Conservation (phyloP, 306 rosid species). For the Rosa persica region DNA sequence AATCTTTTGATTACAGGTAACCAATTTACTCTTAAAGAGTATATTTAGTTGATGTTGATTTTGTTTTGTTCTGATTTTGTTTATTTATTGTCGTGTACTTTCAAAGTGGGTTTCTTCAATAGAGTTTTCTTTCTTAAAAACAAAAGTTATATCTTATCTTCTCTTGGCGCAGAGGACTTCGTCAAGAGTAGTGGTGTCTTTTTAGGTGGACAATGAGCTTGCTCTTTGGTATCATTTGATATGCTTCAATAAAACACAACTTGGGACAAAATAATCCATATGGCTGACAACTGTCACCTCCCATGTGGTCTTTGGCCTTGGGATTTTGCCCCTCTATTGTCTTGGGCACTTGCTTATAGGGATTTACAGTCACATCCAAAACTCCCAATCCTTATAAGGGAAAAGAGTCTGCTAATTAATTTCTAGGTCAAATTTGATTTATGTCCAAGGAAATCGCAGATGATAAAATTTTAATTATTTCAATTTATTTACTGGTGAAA, state of each 20-base stretch:
- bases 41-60: conserved; percentile 6
- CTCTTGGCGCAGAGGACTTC: background rate
- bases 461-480: too few species aligned
- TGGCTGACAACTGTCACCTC: background rate
- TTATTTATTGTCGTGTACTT: background rate
- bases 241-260: background rate
- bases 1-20: conserved; percentile 97
- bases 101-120: background rate
- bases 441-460: background rate
- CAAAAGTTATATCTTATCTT: background rate
- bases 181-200: background rate
- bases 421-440: background rate
- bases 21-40: conserved; percentile 11
- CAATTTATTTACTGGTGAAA: background rate
- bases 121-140: background rate
- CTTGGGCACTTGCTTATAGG: background rate
- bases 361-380: background rate
- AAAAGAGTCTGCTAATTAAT: background rate
- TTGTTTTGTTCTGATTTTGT: background rate
- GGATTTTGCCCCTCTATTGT: background rate
- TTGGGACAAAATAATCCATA: background rate
- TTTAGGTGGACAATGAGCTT: background rate
- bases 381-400: too few species aligned
- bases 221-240: background rate
- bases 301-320: background rate